Evolutionary conservation across 2,329 filamentous ascomycete genomes (phyloP).

Genomic region (Venturia pyrina): DNA sequence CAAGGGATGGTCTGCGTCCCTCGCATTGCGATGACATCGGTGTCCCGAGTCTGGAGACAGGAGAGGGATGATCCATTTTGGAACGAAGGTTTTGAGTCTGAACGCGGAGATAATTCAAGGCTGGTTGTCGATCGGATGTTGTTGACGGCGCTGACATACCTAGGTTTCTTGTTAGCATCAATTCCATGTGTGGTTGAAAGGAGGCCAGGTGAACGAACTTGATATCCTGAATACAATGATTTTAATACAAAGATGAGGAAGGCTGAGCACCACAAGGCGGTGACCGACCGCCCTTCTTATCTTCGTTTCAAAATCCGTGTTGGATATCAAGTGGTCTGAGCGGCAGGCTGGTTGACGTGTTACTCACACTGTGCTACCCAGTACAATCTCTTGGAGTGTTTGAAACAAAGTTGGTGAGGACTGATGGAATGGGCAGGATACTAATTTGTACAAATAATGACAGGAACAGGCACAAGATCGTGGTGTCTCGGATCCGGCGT

Average conservation of each 20-base stretch:
- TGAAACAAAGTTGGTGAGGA: background rate
- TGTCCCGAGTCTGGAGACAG: background rate
- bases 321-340: background rate
- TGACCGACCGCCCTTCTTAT: background rate
- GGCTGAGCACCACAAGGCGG: background rate
- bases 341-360: background rate
- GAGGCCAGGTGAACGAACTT: background rate
- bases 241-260: background rate
- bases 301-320: constrained; percentile 1
- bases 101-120: background rate
- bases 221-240: background rate
- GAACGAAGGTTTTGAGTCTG: background rate
- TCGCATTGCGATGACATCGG: constrained; percentile 1
- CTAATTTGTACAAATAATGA: background rate
- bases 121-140: background rate
- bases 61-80: constrained; percentile 4
- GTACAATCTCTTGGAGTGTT: background rate
- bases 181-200: background rate
- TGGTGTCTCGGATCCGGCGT: background rate
- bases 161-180: background rate
- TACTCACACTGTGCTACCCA: constrained; percentile 1
- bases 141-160: background rate
- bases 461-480: constrained; percentile 1
- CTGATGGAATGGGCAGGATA: constrained; percentile 4
- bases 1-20: background rate